These are phyloP conservation scores for Thielaviopsis euricoi DNA, from an alignment of 2,329 filamentous ascomycete species.

Conservation along the genomic window DNA sequence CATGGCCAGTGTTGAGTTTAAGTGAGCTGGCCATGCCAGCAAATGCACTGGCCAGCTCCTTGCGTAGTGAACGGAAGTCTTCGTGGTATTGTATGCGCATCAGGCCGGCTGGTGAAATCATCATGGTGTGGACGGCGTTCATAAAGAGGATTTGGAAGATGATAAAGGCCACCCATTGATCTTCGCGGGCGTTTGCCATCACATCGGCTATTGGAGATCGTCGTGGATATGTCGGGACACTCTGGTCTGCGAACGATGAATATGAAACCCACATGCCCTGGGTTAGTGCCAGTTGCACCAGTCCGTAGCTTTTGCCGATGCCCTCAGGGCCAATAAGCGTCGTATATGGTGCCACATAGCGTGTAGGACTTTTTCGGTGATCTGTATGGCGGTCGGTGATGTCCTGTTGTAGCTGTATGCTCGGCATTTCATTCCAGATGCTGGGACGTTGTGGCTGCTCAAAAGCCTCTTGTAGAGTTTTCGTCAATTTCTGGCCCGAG, in stretches of 20 bases:
- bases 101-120: neutral
- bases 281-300: conserved; percentile 4
- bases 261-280: conserved; percentile 9
- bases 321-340: conserved; percentile 8
- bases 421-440: conserved; percentile 9
- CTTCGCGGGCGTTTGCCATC: conserved; percentile 5
- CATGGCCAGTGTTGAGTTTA: neutral
- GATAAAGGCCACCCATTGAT: conserved; percentile 8
- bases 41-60: conserved; percentile 3
- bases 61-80: neutral
- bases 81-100: conserved; percentile 8
- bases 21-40: conserved; percentile 4
- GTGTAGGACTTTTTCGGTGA: conserved; percentile 7
- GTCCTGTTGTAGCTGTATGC: neutral
- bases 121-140: neutral
- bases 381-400: conserved; percentile 2
- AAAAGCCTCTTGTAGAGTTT: conserved; percentile 5
- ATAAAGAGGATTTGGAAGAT: conserved; percentile 7
- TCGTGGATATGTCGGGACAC: neutral
- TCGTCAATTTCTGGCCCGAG: neutral
- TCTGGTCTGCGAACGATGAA: conserved; percentile 1
- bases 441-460: conserved; percentile 5
- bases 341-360: conserved; percentile 7
- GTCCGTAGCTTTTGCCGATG: conserved; percentile 7
- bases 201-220: conserved; percentile 8